Evolutionary conservation across 148 eudicot species (phyloP).

Genomic region (Spergularia bocconei): DNA sequence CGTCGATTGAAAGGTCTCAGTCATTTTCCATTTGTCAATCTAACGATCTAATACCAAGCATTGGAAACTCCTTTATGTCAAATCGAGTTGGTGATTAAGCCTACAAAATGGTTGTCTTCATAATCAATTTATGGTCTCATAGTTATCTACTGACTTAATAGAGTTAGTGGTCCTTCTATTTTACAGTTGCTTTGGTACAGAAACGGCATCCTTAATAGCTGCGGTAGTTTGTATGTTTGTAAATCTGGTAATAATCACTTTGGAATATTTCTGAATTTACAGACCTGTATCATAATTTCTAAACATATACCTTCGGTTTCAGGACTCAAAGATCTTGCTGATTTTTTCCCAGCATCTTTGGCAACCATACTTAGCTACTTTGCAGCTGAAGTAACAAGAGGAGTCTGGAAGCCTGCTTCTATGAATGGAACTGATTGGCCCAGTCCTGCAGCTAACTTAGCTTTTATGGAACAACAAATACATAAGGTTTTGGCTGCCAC

Average conservation of each 20-base stretch:
- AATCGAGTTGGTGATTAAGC: neutral
- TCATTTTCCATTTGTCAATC: neutral
- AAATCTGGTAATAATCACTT: neutral
- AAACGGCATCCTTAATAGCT: too few relatives aligned
- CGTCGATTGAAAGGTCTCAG: too few relatives aligned
- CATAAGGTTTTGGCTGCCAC: conserved; percentile 77
- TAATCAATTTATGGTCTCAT: neutral
- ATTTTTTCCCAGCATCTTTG: conserved; percentile 89
- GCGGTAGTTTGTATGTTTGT: conserved; percentile 2
- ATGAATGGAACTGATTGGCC: conserved; percentile 99
- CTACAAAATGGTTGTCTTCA: neutral
- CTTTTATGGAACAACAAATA: conserved; percentile 76
- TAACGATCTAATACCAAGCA: neutral
- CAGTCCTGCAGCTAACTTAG: conserved; percentile 86
- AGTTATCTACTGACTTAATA: neutral
- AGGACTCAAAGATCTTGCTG: conserved; percentile 94
- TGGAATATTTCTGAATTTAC: neutral
- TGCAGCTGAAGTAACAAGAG: conserved; percentile 90
- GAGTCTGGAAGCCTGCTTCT: conserved; percentile 89
- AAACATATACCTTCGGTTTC: conserved; percentile 19
- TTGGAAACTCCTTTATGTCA: neutral
- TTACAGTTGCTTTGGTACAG: too few relatives aligned
- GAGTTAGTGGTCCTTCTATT: neutral
- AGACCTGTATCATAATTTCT: conserved; percentile 11
- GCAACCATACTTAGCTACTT: conserved; percentile 86